These are phyloP conservation scores for Fusarium brevicatenulatum DNA, from an alignment of 2,329 filamentous ascomycete species.

Conservation along the genomic window DNA sequence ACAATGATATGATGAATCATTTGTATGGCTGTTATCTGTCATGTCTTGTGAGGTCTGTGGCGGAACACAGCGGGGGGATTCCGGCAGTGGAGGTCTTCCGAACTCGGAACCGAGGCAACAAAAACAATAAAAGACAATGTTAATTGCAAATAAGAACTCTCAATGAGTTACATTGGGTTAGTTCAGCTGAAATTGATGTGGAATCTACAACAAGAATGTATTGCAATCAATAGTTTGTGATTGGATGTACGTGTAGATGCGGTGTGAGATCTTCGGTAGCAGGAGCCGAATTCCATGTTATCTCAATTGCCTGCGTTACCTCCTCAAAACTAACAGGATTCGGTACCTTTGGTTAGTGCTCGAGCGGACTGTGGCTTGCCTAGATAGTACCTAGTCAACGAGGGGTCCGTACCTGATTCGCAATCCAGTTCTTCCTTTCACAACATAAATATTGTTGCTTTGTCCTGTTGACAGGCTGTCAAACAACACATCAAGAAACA, in stretches of 20 bases:
- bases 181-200: not conserved
- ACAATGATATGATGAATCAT: not conserved
- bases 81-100: not conserved
- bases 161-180: not conserved
- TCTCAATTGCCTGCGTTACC: conserved; percentile 7
- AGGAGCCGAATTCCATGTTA: conserved; percentile 2
- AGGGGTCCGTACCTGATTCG: conserved; percentile 29
- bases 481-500: conserved; percentile 1
- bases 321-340: not conserved
- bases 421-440: conserved; percentile 14
- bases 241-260: not conserved
- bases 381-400: conserved; percentile 6
- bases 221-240: not conserved
- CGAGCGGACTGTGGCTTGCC: conserved; percentile 18
- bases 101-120: conserved; percentile 3
- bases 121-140: not conserved
- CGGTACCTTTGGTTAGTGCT: not conserved
- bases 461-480: not conserved
- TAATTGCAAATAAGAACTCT: not conserved
- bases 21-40: not conserved
- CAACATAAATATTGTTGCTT: conserved; percentile 17
- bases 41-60: not conserved
- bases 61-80: not conserved
- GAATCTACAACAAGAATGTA: not conserved
- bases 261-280: conserved; percentile 1